Conservation (phyloP, 345 rosid species). For the Sonneratia caseolaris region DNA sequence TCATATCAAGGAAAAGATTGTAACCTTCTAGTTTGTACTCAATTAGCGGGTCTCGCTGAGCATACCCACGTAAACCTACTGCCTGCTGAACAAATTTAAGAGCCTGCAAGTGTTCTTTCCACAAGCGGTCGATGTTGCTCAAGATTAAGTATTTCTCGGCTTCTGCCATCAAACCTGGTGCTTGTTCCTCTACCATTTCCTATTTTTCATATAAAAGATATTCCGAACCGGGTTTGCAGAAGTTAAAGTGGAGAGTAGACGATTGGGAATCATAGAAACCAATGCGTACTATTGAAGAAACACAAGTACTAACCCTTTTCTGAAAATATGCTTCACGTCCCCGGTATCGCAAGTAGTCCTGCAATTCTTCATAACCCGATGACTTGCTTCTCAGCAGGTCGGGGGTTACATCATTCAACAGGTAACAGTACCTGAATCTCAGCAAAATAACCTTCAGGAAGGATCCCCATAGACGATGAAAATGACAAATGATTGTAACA, state of each 20-base stretch:
- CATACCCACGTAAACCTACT: constrained; percentile 92
- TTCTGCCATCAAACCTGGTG: constrained; percentile 84
- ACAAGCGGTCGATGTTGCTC: constrained; percentile 85
- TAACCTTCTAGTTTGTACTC: constrained; percentile 97
- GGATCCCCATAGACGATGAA: neutral
- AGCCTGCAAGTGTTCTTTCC: constrained; percentile 98
- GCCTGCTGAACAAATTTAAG: constrained; percentile 95
- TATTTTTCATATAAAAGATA: constrained; percentile 11
- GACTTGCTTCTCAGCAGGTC: constrained; percentile 59
- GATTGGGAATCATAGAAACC: neutral
- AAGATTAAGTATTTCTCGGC: constrained; percentile 81
- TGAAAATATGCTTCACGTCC: constrained; percentile 89
- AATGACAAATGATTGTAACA: neutral
- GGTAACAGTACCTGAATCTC: constrained; percentile 72
- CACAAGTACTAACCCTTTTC: constrained; percentile 52
- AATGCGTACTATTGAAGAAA: neutral
- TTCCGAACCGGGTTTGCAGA: neutral
- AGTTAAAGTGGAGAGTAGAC: neutral
- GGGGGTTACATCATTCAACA: constrained; percentile 68
- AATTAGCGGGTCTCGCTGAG: constrained; percentile 91
- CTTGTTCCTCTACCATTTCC: constrained; percentile 76
- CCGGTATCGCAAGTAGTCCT: constrained; percentile 62
- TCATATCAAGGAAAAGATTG: constrained; percentile 91
- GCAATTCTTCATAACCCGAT: constrained; percentile 59
- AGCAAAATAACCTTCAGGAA: neutral